phyloP scores from a whole-genome alignment of 1,284 basidiomycete species.

The Tilletia setariae region DNA sequence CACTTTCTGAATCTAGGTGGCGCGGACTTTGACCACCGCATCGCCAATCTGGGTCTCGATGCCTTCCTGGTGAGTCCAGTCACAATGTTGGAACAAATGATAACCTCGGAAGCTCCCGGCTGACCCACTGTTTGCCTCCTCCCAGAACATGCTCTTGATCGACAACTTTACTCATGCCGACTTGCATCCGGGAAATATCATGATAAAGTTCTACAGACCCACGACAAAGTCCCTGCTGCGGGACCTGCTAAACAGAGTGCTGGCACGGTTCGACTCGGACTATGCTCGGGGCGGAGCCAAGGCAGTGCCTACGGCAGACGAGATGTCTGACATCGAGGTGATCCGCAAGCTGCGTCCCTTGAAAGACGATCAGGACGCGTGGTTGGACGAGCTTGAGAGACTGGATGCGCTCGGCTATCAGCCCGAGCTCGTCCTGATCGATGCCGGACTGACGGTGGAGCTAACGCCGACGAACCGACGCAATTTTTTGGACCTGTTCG shows the following conservation, averaged over 20 bases:
- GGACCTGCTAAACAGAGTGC: slow-evolving; percentile 38
- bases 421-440: slow-evolving; percentile 92
- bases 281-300: slow-evolving; percentile 40
- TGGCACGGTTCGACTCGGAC: slow-evolving; percentile 49
- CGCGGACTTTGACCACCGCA: slow-evolving; percentile 73
- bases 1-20: slow-evolving; percentile 82
- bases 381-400: slow-evolving; percentile 68
- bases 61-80: slow-evolving; percentile 83
- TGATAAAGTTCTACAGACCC: slow-evolving; percentile 90
- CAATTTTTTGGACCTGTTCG: slow-evolving; percentile 96
- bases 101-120: too few relatives aligned
- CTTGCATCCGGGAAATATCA: slow-evolving; percentile 85
- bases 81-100: too few relatives aligned
- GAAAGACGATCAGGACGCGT: slow-evolving; percentile 62
- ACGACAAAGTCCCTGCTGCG: slow-evolving; percentile 54
- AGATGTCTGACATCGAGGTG: slow-evolving; percentile 58
- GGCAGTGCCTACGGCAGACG: slow-evolving; percentile 60
- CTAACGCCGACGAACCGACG: slow-evolving; percentile 74
- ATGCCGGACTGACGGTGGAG: slow-evolving; percentile 88
- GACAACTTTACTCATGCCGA: slow-evolving; percentile 97
- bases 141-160: slow-evolving; percentile 89
- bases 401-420: slow-evolving; percentile 74
- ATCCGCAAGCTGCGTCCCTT: slow-evolving; percentile 68
- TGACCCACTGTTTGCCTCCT: neutral
- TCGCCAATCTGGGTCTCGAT: slow-evolving; percentile 89